These are phyloP conservation scores for Tubosaeta brunneosetosa DNA, from an alignment of 768 basidiomycete species.

Conservation along the genomic window DNA sequence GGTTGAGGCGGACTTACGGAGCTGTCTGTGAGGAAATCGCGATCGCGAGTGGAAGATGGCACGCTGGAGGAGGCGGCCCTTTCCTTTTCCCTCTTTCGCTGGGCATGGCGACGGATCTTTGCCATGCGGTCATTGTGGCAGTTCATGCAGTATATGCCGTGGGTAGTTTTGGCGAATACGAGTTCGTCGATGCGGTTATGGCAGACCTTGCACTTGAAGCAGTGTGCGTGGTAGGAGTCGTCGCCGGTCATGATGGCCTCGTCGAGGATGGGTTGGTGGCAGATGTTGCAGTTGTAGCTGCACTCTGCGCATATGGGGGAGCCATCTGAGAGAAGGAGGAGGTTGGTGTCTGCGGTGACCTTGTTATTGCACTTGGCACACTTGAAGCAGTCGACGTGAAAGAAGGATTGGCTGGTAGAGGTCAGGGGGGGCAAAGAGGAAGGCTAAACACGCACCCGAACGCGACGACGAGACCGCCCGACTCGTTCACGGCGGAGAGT, in stretches of 20 bases:
- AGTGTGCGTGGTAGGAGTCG: conserved; percentile 97
- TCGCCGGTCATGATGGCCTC: conserved; percentile 99
- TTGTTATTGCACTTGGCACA: conserved; percentile 93
- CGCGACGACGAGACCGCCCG: conserved; percentile 86
- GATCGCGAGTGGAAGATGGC: conserved; percentile 21
- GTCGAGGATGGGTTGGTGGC: conserved; percentile 90
- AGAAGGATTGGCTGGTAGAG: conserved; percentile 74
- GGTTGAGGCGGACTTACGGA: conserved; percentile 33
- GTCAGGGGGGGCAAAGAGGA: not conserved
- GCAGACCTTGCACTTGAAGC: conserved; percentile 97
- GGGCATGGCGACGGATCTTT: conserved; percentile 83
- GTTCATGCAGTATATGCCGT: conserved; percentile 98
- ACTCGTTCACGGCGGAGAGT: conserved; percentile 71
- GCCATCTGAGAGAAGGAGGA: conserved; percentile 94
- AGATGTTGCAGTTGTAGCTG: conserved; percentile 94
- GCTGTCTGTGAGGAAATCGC: conserved; percentile 33
- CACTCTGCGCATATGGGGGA: conserved; percentile 94
- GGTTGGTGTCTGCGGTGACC: conserved; percentile 94
- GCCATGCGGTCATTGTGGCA: conserved; percentile 98
- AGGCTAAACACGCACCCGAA: conserved; percentile 73
- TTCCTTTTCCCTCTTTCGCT: conserved; percentile 75
- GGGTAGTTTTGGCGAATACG: conserved; percentile 96
- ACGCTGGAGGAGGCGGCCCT: conserved; percentile 30
- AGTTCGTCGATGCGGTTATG: conserved; percentile 93
- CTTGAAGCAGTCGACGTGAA: conserved; percentile 93